Base-by-base conservation (phyloP, 1,284 basidiomycete species). In the Serendipita sp. region DNA sequence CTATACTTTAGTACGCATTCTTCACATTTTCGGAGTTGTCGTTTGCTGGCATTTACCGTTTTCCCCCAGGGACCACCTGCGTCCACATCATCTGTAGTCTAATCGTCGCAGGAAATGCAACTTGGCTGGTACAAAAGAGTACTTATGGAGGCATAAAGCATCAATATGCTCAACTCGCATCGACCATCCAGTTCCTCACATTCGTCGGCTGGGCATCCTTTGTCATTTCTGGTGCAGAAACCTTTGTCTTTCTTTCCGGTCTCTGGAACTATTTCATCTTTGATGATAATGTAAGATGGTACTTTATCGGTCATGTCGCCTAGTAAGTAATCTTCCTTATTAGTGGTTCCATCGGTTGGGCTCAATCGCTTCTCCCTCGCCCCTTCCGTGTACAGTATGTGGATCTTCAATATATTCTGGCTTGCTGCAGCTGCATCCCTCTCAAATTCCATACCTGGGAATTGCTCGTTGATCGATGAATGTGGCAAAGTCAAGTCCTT, bases 1-100 rank as follows among this genome's bases (percentile, higher is more conserved):
- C 45, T 49, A 49, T 49, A 49, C 45, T 49, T 49, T 49, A 17
- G 45, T 49, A 8, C n/a, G 45, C n/a, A 49, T 49, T n/a, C n/a
- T 49, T 49, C 5, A 8, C 26, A 29, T 49, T 29, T 5, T 8
- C 45, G n/a, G 26, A 5, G 17, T 15, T 2, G 26, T 8, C n/a
- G n/a, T 6, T 49, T 29, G 26, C 26, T 17, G n/a, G 26, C 45
- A 49, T 49, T 49, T 38, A 17, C 45, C 22, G 22, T 22, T 22
- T 22, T 22, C 22, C 22, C 22, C 22, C 22, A 22, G 45, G 45
- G 17, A 49, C 45, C 17, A 49, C 45, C 45, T 49, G 45, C 26
- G 45, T 49, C 17, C 45, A 49, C 45, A 49, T 49, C 45, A 17
- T 49, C 45, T 49, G n/a, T 2, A 49, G 45, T 49, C 45, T 49